Evolutionary conservation across 805 yeast genomes (phyloP), one percentile per base, ranked within the genome.

Genomic region (Kazachstania psychrophila): DNA sequence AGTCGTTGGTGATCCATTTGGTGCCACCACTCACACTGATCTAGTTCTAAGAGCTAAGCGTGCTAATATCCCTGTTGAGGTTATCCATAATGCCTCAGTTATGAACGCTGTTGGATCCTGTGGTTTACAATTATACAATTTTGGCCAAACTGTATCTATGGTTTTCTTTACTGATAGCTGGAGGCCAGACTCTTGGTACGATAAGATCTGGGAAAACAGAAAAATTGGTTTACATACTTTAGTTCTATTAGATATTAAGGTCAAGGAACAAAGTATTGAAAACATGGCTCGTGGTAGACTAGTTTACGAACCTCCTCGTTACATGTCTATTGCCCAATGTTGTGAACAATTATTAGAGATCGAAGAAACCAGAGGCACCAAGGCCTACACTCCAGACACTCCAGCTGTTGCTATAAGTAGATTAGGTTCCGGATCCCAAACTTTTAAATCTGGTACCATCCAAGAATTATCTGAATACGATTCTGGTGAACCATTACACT

Each of bases 31-130:
- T 1, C 98, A 89, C 63, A 86, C 96, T 0, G 98, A 92, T 64
- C 69, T 89, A 44, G 85, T 88, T 28, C 72, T 89, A 42, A 70
- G 98, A 53, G 97, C 98, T 30, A 74, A 94, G 48, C 95, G 83
- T 60, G 68, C 78, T 42, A 75, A 75, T 2, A 85, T 92, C 54
- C 65, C 71, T 34, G 84, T 83, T 30, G 94, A 84, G 54, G 72
- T 82, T 27, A 75, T 89, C 42, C 98, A 89, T 64, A 89, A 89
- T 60, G 98, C 98, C 1, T 83, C 95, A 13, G 92, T 89, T 10
- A 87, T 92, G 96, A 89, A 89, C 56, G 98, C 97, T 0, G 95
- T 89, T 18, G 98, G 98, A 14, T 94, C 96, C 1, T 87, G 96
- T 65, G 98, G 98, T 16, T 70, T 92, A 46, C 98, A 89, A 61